Conservation (phyloP, 345 rosid genomes). For the Salix brachista region DNA sequence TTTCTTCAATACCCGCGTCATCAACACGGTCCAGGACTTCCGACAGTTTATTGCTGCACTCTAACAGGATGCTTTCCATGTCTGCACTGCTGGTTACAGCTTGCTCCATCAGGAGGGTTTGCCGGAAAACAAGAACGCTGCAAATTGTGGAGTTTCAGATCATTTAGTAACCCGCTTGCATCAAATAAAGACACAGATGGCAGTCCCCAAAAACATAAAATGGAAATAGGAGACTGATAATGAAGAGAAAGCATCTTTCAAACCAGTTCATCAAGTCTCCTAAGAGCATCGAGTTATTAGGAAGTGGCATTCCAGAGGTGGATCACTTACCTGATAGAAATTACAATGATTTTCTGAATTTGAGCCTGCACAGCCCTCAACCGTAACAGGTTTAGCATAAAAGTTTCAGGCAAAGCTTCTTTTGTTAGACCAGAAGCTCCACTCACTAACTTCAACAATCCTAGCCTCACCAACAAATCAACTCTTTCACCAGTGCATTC, state of each 20-base stretch:
- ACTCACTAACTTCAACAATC: constrained; percentile 67
- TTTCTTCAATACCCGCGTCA: constrained; percentile 53
- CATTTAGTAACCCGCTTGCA: not conserved
- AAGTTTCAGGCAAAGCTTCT: constrained; percentile 66
- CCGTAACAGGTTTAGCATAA: constrained; percentile 59
- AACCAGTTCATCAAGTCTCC: too few relatives aligned
- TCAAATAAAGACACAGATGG: not conserved
- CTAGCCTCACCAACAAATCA: constrained; percentile 69
- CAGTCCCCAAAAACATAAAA: too few relatives aligned
- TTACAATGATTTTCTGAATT: constrained; percentile 72
- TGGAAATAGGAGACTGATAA: too few relatives aligned
- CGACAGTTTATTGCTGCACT: constrained; percentile 38
- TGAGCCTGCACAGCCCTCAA: constrained; percentile 69
- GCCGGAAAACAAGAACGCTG: constrained; percentile 85
- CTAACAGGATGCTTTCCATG: constrained; percentile 46
- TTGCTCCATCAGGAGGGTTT: constrained; percentile 54
- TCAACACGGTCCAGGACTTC: constrained; percentile 49
- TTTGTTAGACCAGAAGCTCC: constrained; percentile 56
- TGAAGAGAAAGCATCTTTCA: too few relatives aligned
- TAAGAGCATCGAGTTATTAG: too few relatives aligned
- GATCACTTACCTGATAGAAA: constrained; percentile 54
- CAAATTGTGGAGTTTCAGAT: not conserved
- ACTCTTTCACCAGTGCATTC: constrained; percentile 52
- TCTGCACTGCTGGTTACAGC: constrained; percentile 44
- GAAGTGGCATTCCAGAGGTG: too few relatives aligned